Conservation (phyloP, 2,329 filamentous ascomycete genomes). For the Pseudodiploospora longispora region DNA sequence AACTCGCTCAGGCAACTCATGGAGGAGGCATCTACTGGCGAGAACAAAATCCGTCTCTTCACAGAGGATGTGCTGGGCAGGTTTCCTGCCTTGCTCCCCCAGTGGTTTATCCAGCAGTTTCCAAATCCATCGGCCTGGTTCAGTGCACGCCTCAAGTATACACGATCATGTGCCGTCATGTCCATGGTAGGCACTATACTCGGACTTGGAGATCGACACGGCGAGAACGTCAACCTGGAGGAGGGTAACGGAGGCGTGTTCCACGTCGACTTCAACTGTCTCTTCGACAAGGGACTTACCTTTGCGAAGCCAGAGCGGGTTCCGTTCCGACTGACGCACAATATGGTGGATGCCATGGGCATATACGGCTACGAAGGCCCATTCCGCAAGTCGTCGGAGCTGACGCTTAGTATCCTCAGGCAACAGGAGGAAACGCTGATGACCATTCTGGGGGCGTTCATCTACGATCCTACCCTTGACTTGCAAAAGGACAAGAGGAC, state of each 20-base stretch:
- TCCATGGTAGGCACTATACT: constrained; percentile 98
- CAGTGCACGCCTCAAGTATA: constrained; percentile 77
- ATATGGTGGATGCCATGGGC: constrained; percentile 97
- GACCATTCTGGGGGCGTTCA: constrained; percentile 93
- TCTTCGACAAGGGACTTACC: constrained; percentile 95
- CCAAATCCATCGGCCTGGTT: constrained; percentile 92
- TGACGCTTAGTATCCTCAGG: constrained; percentile 74
- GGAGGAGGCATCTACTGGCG: constrained; percentile 53
- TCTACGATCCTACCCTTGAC: constrained; percentile 94
- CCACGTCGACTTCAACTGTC: constrained; percentile 98
- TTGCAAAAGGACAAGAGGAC: constrained; percentile 61
- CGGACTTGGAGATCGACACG: constrained; percentile 87
- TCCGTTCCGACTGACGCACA: constrained; percentile 94
- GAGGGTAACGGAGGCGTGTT: constrained; percentile 89
- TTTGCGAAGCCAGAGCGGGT: constrained; percentile 93
- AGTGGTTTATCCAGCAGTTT: constrained; percentile 95
- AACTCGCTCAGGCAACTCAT: constrained; percentile 51
- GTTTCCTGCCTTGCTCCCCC: constrained; percentile 77
- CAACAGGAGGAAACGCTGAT: constrained; percentile 95
- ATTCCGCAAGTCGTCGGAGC: constrained; percentile 82
- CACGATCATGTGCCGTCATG: constrained; percentile 93
- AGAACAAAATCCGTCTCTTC: constrained; percentile 62
- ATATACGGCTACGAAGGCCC: constrained; percentile 90
- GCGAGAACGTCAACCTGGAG: constrained; percentile 93
- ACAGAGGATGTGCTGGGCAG: constrained; percentile 53